Conservation (phyloP, 148 eudicot species). For the Arctostaphylos glauca region DNA sequence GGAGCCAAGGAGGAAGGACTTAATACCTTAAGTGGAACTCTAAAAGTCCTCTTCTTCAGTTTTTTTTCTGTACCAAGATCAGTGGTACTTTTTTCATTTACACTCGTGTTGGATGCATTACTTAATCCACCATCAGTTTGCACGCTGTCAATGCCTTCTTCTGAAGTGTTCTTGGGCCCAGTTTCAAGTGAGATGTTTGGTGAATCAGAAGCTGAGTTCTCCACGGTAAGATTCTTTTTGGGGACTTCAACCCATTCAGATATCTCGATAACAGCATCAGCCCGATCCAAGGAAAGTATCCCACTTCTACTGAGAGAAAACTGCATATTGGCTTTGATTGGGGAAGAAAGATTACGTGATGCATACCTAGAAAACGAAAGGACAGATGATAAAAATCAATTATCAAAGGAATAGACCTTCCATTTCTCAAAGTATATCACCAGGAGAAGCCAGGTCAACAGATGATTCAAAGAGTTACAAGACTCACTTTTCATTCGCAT, state of each 20-base stretch:
- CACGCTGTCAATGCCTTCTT: constrained; percentile 42
- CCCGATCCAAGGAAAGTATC: constrained; percentile 70
- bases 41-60: constrained; percentile 83
- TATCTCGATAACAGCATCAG: constrained; percentile 87
- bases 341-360: constrained; percentile 82
- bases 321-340: constrained; percentile 89
- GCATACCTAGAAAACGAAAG: constrained; percentile 52
- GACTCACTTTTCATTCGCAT: constrained; percentile 78
- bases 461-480: constrained; percentile 14
- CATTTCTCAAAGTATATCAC: constrained; percentile 4
- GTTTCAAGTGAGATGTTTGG: constrained; percentile 52
- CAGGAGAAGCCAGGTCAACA: neutral
- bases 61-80: constrained; percentile 68
- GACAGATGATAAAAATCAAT: neutral
- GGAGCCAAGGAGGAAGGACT: neutral
- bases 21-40: constrained; percentile 79
- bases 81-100: constrained; percentile 39
- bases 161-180: constrained; percentile 43
- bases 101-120: constrained; percentile 39
- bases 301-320: constrained; percentile 93
- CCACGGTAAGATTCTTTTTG: constrained; percentile 65
- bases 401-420: neutral
- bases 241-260: constrained; percentile 98
- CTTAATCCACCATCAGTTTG: constrained; percentile 34
- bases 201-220: constrained; percentile 65